Conservation (phyloP, 1,284 basidiomycete genomes). For the Puccinia sorghi region DNA sequence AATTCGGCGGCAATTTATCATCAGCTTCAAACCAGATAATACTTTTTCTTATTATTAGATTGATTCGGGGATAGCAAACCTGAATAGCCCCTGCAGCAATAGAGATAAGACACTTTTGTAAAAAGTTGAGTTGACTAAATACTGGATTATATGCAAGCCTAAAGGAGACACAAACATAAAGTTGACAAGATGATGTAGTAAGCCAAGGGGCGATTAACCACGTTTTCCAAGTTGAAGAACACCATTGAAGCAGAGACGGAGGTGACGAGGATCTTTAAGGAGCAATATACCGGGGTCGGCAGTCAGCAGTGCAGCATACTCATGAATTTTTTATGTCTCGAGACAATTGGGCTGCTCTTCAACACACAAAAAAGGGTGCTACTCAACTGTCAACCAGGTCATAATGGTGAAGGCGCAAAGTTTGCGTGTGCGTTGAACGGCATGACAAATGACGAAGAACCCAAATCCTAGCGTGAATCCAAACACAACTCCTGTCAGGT, state of each 20-base stretch:
- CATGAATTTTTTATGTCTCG: no score
- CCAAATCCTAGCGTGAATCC: slow-evolving; percentile 20
- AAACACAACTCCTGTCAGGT: slow-evolving; percentile 11
- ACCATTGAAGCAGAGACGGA: slow-evolving; percentile 10
- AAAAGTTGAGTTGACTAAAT: not conserved
- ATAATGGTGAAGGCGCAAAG: slow-evolving; percentile 16
- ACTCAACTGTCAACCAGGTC: slow-evolving; percentile 21
- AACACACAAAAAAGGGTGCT: no score
- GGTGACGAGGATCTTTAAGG: slow-evolving; percentile 9
- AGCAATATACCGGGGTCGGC: not conserved
- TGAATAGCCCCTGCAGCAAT: slow-evolving; percentile 8
- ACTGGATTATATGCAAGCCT: not conserved
- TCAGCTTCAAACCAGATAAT: not conserved
- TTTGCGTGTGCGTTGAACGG: slow-evolving; percentile 1
- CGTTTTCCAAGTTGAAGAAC: slow-evolving; percentile 25
- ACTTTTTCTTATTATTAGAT: not conserved
- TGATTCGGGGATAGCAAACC: slow-evolving; percentile 5
- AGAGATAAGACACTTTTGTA: not conserved
- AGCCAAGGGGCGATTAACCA: not conserved
- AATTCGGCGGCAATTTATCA: not conserved
- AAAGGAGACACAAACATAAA: slow-evolving; percentile 16
- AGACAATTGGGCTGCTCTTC: no score
- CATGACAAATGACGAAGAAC: slow-evolving; percentile 22
- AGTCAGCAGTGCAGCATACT: no score
- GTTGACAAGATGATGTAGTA: slow-evolving; percentile 11